These are phyloP conservation scores for Neurospora sp. DNA, from an alignment of 495 filamentous ascomycete genomes.

Conservation along the genomic window DNA sequence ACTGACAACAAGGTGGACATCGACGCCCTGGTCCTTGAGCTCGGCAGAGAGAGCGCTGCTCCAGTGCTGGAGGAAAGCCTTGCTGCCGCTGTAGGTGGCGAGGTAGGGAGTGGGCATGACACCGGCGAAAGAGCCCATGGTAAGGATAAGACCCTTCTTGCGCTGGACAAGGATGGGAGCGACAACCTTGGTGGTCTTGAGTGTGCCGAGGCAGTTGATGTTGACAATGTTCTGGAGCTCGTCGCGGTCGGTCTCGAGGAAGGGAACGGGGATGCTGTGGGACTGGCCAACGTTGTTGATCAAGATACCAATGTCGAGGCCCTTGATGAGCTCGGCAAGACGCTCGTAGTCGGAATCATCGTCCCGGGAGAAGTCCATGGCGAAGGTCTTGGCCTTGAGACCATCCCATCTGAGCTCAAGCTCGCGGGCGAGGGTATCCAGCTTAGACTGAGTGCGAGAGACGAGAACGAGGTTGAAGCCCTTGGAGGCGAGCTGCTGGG, in stretches of 20 bases:
- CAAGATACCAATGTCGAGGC: conserved; percentile 74
- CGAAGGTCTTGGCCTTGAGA: conserved; percentile 60
- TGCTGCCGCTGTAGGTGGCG: conserved; percentile 94
- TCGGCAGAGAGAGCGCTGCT: conserved; percentile 77
- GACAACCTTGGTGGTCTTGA: conserved; percentile 75
- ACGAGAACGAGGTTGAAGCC: conserved; percentile 91
- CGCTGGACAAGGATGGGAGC: conserved; percentile 76
- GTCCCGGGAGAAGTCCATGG: conserved; percentile 86
- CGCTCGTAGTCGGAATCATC: conserved; percentile 64
- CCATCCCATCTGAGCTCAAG: conserved; percentile 49
- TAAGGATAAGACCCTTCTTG: conserved; percentile 80
- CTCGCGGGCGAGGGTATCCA: conserved; percentile 64
- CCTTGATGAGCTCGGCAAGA: conserved; percentile 53
- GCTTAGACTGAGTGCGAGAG: conserved; percentile 86
- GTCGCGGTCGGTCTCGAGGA: conserved; percentile 61
- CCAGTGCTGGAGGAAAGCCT: conserved; percentile 98
- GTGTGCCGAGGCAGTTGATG: conserved; percentile 85
- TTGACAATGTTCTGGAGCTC: conserved; percentile 86
- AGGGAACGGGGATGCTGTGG: conserved; percentile 86
- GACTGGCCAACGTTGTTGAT: conserved; percentile 96
- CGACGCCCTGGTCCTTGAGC: conserved; percentile 65
- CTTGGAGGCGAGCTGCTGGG: conserved; percentile 76
- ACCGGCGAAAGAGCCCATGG: conserved; percentile 94
- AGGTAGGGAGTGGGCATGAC: conserved; percentile 83
- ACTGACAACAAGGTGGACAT: conserved; percentile 76